These are phyloP conservation scores for Polychytrium aggregatum DNA, from an alignment of 192 early-diverging fungal genomes.

Conservation along the genomic window DNA sequence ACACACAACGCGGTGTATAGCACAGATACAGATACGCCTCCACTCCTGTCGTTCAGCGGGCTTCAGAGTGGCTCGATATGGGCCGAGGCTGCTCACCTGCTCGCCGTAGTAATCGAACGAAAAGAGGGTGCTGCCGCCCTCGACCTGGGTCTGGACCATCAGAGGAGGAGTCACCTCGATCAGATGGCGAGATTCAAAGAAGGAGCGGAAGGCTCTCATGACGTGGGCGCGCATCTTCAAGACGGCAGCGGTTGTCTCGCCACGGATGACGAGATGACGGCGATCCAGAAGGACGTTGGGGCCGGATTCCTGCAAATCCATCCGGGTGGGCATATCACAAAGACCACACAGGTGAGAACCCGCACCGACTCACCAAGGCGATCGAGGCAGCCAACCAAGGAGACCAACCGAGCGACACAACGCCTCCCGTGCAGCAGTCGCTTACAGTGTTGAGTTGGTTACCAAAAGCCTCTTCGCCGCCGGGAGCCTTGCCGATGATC, in stretches of 20 bases:
- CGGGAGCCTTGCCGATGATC: constrained; percentile 82
- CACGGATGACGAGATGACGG: constrained; percentile 94
- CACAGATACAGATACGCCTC: not conserved
- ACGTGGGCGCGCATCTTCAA: constrained; percentile 76
- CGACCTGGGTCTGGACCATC: constrained; percentile 99
- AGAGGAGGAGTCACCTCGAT: constrained; percentile 93
- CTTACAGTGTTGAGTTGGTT: constrained; percentile 72
- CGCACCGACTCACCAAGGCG: too few species aligned
- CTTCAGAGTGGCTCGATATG: too few species aligned
- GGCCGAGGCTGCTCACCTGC: constrained; percentile 26
- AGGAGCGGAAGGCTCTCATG: constrained; percentile 90
- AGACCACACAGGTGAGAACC: too few species aligned
- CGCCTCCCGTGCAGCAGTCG: too few species aligned
- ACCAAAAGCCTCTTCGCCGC: constrained; percentile 83
- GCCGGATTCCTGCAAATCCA: constrained; percentile 63
- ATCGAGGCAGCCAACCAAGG: too few species aligned
- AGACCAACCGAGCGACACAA: too few species aligned
- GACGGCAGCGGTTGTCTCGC: constrained; percentile 75
- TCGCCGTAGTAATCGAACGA: constrained; percentile 94
- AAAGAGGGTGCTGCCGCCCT: constrained; percentile 94
- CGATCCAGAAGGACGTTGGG: constrained; percentile 79
- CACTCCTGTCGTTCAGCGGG: too few species aligned
- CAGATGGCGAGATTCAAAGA: constrained; percentile 70
- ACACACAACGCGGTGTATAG: too few species aligned
- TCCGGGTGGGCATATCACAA: too few species aligned